Conservation (phyloP, 1,139 yeast species). For the Lodderomyces metapsilosis region DNA sequence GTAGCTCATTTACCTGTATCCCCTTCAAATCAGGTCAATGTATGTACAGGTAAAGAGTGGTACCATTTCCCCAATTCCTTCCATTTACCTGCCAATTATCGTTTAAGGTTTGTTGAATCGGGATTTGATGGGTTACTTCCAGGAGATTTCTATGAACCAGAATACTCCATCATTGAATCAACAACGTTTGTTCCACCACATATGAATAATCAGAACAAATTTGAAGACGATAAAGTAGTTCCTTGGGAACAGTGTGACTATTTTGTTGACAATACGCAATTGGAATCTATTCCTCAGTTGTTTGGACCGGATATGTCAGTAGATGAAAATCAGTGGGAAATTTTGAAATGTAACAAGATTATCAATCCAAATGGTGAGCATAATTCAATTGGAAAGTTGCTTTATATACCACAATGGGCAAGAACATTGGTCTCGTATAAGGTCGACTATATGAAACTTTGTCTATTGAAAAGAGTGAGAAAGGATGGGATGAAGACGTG, state of each 20-base stretch:
- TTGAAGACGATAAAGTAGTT: constrained; percentile 51
- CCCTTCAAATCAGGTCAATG: constrained; percentile 28
- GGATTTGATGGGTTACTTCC: constrained; percentile 89
- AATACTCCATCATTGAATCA: constrained; percentile 18
- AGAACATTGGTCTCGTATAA: constrained; percentile 24
- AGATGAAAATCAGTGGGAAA: constrained; percentile 36
- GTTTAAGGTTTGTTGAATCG: constrained; percentile 67
- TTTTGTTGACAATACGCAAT: constrained; percentile 53
- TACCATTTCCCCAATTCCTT: constrained; percentile 88
- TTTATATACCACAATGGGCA: constrained; percentile 42
- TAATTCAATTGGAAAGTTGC: constrained; percentile 43
- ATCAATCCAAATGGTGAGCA: constrained; percentile 47
- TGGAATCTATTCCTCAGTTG: constrained; percentile 12
- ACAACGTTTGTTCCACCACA: constrained; percentile 51
- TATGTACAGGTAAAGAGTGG: constrained; percentile 95
- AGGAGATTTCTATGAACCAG: constrained; percentile 67
- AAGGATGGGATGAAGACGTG: too few species aligned
- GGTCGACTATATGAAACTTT: constrained; percentile 46
- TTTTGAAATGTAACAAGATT: constrained; percentile 41
- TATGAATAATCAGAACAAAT: constrained; percentile 72
- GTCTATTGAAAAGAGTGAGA: constrained; percentile 29
- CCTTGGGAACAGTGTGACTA: constrained; percentile 52
- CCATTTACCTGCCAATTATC: constrained; percentile 58
- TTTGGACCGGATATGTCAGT: constrained; percentile 12
- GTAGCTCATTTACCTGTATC: constrained; percentile 10